Conservation (phyloP, 2,329 filamentous ascomycete genomes). For the Exophiala xenobiotica region DNA sequence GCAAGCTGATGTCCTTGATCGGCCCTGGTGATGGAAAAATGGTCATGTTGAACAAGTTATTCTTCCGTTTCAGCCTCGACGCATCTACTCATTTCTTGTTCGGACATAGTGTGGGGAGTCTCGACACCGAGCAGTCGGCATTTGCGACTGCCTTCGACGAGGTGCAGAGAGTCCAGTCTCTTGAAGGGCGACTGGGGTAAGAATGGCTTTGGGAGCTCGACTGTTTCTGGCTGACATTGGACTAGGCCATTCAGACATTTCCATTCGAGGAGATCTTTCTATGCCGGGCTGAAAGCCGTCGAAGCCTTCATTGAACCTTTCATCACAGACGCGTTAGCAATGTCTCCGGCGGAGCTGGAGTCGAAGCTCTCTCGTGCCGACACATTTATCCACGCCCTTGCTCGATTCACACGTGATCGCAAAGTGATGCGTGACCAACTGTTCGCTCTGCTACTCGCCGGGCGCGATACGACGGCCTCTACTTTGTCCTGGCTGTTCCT, state of each 20-base stretch:
- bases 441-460: constrained; percentile 77
- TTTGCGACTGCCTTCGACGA: constrained; percentile 83
- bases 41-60: constrained; percentile 72
- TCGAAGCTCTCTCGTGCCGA: constrained; percentile 69
- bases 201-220: constrained; percentile 24
- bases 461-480: constrained; percentile 77
- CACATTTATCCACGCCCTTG: constrained; percentile 84
- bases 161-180: constrained; percentile 71
- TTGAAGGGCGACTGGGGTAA: constrained; percentile 63
- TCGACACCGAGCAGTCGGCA: constrained; percentile 60
- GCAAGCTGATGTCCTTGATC: constrained; percentile 69
- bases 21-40: constrained; percentile 44
- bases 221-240: not conserved
- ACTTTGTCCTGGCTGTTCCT: constrained; percentile 81
- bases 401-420: constrained; percentile 67
- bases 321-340: constrained; percentile 69
- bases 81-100: constrained; percentile 83
- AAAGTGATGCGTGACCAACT: constrained; percentile 78
- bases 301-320: constrained; percentile 75
- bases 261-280: constrained; percentile 66
- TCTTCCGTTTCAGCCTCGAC: constrained; percentile 82
- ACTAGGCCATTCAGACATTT: constrained; percentile 59
- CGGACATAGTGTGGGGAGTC: constrained; percentile 67
- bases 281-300: constrained; percentile 63
- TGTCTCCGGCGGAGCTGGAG: constrained; percentile 70